A percentile compares a stretch with the other conserved stretches of the same genome.
phyloP scores from a whole-genome alignment of 108 stramenopile species.

The Stephanodiscus triporus region DNA sequence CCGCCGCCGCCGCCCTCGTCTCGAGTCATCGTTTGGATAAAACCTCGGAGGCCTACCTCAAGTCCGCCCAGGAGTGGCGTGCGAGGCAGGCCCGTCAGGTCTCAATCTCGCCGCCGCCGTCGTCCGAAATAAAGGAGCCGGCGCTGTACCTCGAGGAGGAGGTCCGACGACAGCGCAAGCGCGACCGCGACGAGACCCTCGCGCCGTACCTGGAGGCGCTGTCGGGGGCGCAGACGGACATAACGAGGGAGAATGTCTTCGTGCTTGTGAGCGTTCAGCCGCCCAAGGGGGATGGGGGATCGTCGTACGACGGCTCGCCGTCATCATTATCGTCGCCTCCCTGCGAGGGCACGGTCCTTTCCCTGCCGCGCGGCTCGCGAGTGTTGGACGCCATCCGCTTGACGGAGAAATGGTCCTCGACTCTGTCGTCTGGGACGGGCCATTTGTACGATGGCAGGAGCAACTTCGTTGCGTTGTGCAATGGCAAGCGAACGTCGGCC shows the following conservation, averaged over 20 bases:
- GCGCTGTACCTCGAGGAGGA: slow-evolving; percentile 43
- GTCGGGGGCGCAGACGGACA: slow-evolving; percentile 65
- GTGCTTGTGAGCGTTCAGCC: slow-evolving; percentile 60
- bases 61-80: slow-evolving; percentile 70
- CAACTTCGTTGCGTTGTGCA: slow-evolving; percentile 32
- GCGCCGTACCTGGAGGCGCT: slow-evolving; percentile 84
- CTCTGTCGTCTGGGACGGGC: slow-evolving; percentile 8
- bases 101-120: slow-evolving; percentile 7
- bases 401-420: slow-evolving; percentile 43
- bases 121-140: slow-evolving; percentile 27
- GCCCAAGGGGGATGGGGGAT: background rate
- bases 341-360: slow-evolving; percentile 61
- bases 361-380: slow-evolving; percentile 75
- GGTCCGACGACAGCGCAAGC: slow-evolving; percentile 64
- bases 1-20: background rate
- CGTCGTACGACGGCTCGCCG: background rate
- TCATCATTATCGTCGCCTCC: background rate
- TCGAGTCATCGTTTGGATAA: slow-evolving; percentile 19
- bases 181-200: slow-evolving; percentile 63
- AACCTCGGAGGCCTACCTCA: slow-evolving; percentile 67
- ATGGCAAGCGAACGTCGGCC: slow-evolving; percentile 50
- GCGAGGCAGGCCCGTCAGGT: slow-evolving; percentile 47
- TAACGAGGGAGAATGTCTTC: slow-evolving; percentile 76
- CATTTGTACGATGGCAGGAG: slow-evolving; percentile 23
- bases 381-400: slow-evolving; percentile 77